These are phyloP conservation scores for Penicillium turbatum DNA, from an alignment of 495 filamentous ascomycete genomes.

Conservation along the genomic window DNA sequence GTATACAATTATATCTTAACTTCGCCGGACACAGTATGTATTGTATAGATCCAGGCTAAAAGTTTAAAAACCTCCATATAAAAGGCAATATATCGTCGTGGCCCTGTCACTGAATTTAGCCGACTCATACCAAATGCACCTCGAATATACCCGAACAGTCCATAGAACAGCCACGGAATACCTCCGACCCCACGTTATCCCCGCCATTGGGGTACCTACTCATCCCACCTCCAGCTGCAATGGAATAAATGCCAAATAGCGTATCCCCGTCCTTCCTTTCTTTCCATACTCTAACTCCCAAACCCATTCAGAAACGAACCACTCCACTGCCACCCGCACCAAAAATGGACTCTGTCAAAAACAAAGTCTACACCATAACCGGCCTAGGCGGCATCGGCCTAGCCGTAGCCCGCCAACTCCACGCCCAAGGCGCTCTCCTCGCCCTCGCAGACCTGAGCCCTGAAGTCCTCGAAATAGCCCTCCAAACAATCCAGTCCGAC, in stretches of 20 bases:
- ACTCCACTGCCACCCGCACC: not conserved
- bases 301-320: not conserved
- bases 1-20: no score
- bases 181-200: constrained; percentile 11
- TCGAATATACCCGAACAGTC: not conserved
- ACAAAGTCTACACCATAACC: constrained; percentile 51
- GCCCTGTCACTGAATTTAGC: not conserved
- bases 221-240: not conserved
- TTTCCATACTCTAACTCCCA: not conserved
- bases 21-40: no score
- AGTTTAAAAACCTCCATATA: no score
- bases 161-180: constrained; percentile 1
- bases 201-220: not conserved
- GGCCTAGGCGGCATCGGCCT: constrained; percentile 56
- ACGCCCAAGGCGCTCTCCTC: constrained; percentile 44
- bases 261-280: not conserved
- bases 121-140: not conserved
- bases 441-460: constrained; percentile 49
- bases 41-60: no score
- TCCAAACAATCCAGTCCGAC: constrained; percentile 1
- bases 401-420: constrained; percentile 49
- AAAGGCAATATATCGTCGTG: not conserved
- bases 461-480: constrained; percentile 30
- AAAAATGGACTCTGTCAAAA: constrained; percentile 27
- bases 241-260: not conserved